Base-by-base conservation (phyloP, 768 basidiomycete genomes). In the Agaricus subrufescens region DNA sequence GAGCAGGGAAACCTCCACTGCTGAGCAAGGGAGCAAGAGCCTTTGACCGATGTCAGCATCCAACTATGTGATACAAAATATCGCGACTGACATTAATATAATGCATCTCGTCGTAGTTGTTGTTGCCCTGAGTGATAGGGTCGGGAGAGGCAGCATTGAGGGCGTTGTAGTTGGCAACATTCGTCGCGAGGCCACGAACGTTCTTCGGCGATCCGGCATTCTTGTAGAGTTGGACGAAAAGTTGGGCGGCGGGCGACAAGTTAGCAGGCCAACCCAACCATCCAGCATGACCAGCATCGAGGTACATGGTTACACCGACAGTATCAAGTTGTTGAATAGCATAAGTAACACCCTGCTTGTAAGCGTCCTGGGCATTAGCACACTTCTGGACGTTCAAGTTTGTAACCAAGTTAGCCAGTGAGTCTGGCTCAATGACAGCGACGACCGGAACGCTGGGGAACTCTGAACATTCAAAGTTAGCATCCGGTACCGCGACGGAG, bases 181-280 rank as follows among this genome's bases (percentile, higher is more conserved):
- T 80, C 60, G 84, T 86, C 45, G 83, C 84, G 58, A 85, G 72
- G 52, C 85, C 84, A 58, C 82, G 79, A 63, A 85, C 75, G 61
- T 77, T 78, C n/a, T 71, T 57, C n/a, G 83, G 82, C 15, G 75
- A 77, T 23, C 81, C 78, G 53, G 82, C 82, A 60, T 61, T 67
- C 61, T 71, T 71, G 71, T 73, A 84, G 42, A 85, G 69, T 54
- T 73, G 64, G 29, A 70, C 62, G 67, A 83, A 85, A 57, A 85
- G 71, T 60, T 76, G 70, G 31, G 82, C 84, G 49, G 84, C 83
- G 52, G 84, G 83, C 26, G 63, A 52, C 66, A 85, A 68, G 73
- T 85, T 85, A 43, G 84, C 82, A 58, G 82, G 73, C 85, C 84
- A 86, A 43, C 85, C 85, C 57, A 85, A 76, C 84, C 84, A 85